Evolutionary conservation across 2,329 filamentous ascomycete species (phyloP).

Genomic region (Pseudocercospora vitis): DNA sequence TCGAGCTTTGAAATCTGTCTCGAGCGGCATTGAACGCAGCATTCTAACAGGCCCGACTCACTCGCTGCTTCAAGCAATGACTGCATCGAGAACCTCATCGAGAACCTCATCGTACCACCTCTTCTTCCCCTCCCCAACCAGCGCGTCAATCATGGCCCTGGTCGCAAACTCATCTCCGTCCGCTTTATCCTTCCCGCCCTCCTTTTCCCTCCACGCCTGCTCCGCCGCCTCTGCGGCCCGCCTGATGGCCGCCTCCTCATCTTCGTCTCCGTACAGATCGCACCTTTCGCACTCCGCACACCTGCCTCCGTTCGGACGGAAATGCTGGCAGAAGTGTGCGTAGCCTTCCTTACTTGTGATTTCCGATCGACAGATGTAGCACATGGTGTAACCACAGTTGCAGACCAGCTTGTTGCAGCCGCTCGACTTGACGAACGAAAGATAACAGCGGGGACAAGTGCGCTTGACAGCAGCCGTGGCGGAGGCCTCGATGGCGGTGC

Average conservation of each 20-base stretch:
- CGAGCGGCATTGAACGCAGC: too few species aligned
- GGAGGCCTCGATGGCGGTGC: constrained; percentile 86
- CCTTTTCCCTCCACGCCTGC: constrained; percentile 47
- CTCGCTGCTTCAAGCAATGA: constrained; percentile 26
- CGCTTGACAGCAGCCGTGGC: constrained; percentile 94
- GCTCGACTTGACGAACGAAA: constrained; percentile 86
- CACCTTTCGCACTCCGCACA: constrained; percentile 73
- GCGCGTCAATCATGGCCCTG: constrained; percentile 22
- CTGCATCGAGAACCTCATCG: constrained; percentile 23
- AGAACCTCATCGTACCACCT: constrained; percentile 26
- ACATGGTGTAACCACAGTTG: constrained; percentile 96
- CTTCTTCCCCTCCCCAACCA: constrained; percentile 22
- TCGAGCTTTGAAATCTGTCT: too few species aligned
- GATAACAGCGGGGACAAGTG: constrained; percentile 86
- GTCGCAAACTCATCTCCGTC: constrained; percentile 10
- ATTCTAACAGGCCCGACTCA: too few species aligned
- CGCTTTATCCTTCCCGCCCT: constrained; percentile 34
- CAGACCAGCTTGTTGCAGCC: constrained; percentile 98
- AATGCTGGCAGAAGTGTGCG: constrained; percentile 93
- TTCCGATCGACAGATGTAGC: constrained; percentile 81
- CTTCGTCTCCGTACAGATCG: constrained; percentile 51
- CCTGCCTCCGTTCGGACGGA: constrained; percentile 72
- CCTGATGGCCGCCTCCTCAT: constrained; percentile 46
- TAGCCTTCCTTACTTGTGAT: constrained; percentile 69
- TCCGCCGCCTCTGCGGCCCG: constrained; percentile 47